Evolutionary conservation across 225 moss, liverwort and hornwort species (phyloP), one percentile per base, ranked within the genome.

Genomic region (Climacium dendroides): DNA sequence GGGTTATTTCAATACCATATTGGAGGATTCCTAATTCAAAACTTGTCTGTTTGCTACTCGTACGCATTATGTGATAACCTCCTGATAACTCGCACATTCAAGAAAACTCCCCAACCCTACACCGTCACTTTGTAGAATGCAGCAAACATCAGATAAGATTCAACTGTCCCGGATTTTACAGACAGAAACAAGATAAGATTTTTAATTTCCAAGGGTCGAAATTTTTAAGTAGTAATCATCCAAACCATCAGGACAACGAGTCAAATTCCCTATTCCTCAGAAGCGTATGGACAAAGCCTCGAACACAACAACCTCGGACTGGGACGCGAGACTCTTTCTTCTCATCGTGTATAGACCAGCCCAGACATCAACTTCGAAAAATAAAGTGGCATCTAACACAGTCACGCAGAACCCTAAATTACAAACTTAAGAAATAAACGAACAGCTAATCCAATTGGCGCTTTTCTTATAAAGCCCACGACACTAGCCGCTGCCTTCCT

Each of bases 331-430:
- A 70, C n/a, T 71, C n/a, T 37, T 74, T 59, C n/a, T 66, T 24
- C 43, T 66, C 57, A 74, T 66, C n/a, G 11, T 28, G 7, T 52
- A 18, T 19, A 75, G 29, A 82, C 37, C 34, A 18, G 74, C 60
- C 45, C 59, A 25, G 37, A 43, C 66, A 83, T 35, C 13, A 28
- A 39, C 35, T 43, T 63, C n/a, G 23, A 66, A 85, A 80, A 35
- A 70, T 26, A 13, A 48, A 83, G 35, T 65, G 28, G 17, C 50
- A 43, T 65, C 72, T 52, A 37, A 41, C 70, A 17, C 79, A 65
- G 50, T 62, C 72, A 74, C 11, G 37, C n/a, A 79, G 78, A 92
- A 92, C 92, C 92, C 90, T 90, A 92, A 92, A 64, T 66, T 78
- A 74, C 78, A 85, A 83, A 73, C 64, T 84, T 69, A 74, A 60